phyloP scores from a whole-genome alignment of 371 early-diverging fungal genomes.

The Rhizopus arrhizus region DNA sequence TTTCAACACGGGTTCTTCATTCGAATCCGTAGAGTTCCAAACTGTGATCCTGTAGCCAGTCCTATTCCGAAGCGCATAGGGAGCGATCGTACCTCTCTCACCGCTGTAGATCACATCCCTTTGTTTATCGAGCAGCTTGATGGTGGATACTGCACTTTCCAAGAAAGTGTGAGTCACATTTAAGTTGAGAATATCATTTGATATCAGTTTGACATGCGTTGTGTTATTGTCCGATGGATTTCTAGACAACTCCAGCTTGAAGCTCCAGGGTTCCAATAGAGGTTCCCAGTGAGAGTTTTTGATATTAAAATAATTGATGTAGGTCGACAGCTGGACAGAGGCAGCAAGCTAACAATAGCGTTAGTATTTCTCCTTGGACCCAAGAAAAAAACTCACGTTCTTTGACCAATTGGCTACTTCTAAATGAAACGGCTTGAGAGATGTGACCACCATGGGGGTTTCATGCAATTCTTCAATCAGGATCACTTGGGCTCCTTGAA shows the following conservation, averaged over 20 bases:
- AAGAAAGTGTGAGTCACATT: slow-evolving; percentile 88
- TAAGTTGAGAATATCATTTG: slow-evolving; percentile 81
- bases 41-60: slow-evolving; percentile 90
- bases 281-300: slow-evolving; percentile 99
- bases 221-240: slow-evolving; percentile 27
- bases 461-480: slow-evolving; percentile 91
- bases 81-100: slow-evolving; percentile 59
- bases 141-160: slow-evolving; percentile 75
- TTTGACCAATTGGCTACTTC: slow-evolving; percentile 89
- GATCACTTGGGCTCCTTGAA: slow-evolving; percentile 80
- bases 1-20: slow-evolving; percentile 66
- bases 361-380: neutral
- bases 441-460: slow-evolving; percentile 89
- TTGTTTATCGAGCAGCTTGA: slow-evolving; percentile 54
- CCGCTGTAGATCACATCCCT: slow-evolving; percentile 38
- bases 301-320: slow-evolving; percentile 91
- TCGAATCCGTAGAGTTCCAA: slow-evolving; percentile 74
- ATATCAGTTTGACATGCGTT: slow-evolving; percentile 63
- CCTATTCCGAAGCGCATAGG: slow-evolving; percentile 84
- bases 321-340: slow-evolving; percentile 69
- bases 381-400: slow-evolving; percentile 34
- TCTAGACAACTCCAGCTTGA: slow-evolving; percentile 54
- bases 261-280: slow-evolving; percentile 89
- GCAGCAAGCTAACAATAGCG: slow-evolving; percentile 59
- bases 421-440: slow-evolving; percentile 75